These are phyloP conservation scores for Xylaria sp. DNA, from an alignment of 2,329 filamentous ascomycete genomes.

Conservation along the genomic window DNA sequence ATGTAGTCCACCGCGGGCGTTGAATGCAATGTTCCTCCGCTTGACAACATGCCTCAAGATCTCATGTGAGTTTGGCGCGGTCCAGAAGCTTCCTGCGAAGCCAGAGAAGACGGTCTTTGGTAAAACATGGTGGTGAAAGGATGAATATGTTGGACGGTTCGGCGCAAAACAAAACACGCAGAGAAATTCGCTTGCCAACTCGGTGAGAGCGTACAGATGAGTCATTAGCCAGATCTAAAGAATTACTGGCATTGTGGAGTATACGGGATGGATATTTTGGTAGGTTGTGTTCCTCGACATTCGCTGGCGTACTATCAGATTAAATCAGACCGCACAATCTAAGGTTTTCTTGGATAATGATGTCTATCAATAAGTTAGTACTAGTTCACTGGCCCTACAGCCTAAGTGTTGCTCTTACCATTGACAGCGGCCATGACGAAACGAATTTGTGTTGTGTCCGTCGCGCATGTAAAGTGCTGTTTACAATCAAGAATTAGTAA, in stretches of 20 bases:
- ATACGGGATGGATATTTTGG: conserved; percentile 45
- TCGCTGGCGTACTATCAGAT: conserved; percentile 48
- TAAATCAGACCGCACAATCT: conserved; percentile 97
- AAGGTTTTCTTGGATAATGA: conserved; percentile 99
- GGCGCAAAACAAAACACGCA: conserved; percentile 48
- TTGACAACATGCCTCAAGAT: conserved; percentile 42
- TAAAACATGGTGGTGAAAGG: conserved; percentile 42
- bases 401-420: conserved; percentile 67
- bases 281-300: conserved; percentile 29
- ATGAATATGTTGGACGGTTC: conserved; percentile 41
- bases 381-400: not conserved
- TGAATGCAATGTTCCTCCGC: conserved; percentile 47
- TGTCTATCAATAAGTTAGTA: conserved; percentile 74
- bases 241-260: conserved; percentile 48
- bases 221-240: conserved; percentile 51
- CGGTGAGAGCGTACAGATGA: conserved; percentile 45
- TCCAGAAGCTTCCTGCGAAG: conserved; percentile 42
- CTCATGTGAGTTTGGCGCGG: conserved; percentile 41
- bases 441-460: conserved; percentile 97
- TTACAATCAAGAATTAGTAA: conserved; percentile 18
- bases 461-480: conserved; percentile 94
- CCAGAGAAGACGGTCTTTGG: conserved; percentile 39
- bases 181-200: conserved; percentile 47
- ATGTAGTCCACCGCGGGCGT: conserved; percentile 57
- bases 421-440: conserved; percentile 99